Conservation (phyloP, 176 grass and related monocot species). For the Triticum dicoccoides region DNA sequence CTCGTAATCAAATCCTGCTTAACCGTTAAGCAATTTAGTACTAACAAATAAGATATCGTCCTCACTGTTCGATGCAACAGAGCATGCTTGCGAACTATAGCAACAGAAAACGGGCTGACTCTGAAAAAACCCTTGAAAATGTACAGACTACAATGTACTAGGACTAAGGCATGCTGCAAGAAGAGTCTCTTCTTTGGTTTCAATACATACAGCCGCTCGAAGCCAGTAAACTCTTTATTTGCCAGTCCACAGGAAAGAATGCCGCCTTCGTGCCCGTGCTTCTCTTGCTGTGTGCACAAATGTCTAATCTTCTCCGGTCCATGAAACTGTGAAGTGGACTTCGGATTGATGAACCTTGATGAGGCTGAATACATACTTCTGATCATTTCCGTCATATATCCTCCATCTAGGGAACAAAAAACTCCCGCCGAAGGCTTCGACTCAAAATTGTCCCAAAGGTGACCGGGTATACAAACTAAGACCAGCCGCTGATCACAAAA, state of each 20-base stretch:
- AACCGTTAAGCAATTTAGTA: neutral
- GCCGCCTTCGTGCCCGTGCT: neutral
- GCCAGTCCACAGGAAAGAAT: slow-evolving; percentile 1
- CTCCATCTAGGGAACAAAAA: neutral
- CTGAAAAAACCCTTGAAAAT: neutral
- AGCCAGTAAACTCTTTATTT: neutral
- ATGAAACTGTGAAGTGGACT: neutral
- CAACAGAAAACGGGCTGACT: neutral
- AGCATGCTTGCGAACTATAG: neutral
- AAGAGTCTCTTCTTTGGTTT: slow-evolving; percentile 6
- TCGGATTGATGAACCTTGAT: neutral
- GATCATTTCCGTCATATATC: neutral
- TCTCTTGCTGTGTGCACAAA: neutral
- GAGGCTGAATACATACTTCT: neutral
- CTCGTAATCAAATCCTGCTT: neutral
- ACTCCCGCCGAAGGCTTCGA: neutral
- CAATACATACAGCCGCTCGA: neutral
- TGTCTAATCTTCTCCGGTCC: neutral
- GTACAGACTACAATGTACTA: slow-evolving; percentile 5
- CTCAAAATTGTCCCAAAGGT: neutral
- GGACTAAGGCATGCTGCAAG: neutral
- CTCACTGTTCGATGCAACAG: slow-evolving; percentile 1
- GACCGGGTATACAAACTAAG: neutral
- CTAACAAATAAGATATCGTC: neutral
- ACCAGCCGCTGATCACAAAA: neutral